Evolutionary conservation across 2,329 filamentous ascomycete species (phyloP).

Genomic region (Decorospora gaudefroyi): DNA sequence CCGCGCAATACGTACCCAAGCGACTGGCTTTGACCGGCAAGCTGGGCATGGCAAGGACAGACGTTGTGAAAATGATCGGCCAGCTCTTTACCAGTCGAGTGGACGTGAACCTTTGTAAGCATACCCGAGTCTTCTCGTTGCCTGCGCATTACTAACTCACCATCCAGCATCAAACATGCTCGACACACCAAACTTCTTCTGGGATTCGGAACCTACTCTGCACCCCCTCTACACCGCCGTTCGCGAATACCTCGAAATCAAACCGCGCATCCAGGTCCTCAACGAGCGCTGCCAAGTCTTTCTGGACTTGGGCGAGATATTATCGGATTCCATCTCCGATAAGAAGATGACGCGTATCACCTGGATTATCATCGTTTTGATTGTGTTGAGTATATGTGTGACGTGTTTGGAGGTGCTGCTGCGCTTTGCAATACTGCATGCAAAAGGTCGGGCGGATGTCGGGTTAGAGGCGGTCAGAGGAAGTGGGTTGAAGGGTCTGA

Average conservation of each 20-base stretch:
- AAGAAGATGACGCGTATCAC: slow-evolving; percentile 95
- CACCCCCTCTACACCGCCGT: slow-evolving; percentile 94
- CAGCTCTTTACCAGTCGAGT: slow-evolving; percentile 90
- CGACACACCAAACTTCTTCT: slow-evolving; percentile 96
- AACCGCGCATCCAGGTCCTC: slow-evolving; percentile 90
- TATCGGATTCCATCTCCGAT: slow-evolving; percentile 89
- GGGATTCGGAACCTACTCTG: slow-evolving; percentile 93
- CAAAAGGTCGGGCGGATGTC: slow-evolving; percentile 29
- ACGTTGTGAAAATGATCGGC: slow-evolving; percentile 91
- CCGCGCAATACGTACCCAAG: slow-evolving; percentile 90
- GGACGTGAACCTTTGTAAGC: slow-evolving; percentile 94
- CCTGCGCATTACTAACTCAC: slow-evolving; percentile 4
- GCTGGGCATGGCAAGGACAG: slow-evolving; percentile 85
- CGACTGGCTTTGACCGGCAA: slow-evolving; percentile 85
- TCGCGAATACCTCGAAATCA: slow-evolving; percentile 96
- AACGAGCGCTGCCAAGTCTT: slow-evolving; percentile 98
- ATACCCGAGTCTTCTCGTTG: slow-evolving; percentile 17
- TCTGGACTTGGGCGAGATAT: slow-evolving; percentile 90
- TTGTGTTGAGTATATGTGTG: slow-evolving; percentile 86
- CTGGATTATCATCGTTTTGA: slow-evolving; percentile 97
- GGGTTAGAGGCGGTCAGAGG: neutral
- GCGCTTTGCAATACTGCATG: slow-evolving; percentile 62
- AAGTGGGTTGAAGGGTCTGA: slow-evolving; percentile 16
- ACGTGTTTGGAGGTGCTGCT: slow-evolving; percentile 88
- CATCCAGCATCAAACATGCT: slow-evolving; percentile 84